Base-by-base conservation (phyloP, 768 basidiomycete genomes). In the Amanita subjunquillea region DNA sequence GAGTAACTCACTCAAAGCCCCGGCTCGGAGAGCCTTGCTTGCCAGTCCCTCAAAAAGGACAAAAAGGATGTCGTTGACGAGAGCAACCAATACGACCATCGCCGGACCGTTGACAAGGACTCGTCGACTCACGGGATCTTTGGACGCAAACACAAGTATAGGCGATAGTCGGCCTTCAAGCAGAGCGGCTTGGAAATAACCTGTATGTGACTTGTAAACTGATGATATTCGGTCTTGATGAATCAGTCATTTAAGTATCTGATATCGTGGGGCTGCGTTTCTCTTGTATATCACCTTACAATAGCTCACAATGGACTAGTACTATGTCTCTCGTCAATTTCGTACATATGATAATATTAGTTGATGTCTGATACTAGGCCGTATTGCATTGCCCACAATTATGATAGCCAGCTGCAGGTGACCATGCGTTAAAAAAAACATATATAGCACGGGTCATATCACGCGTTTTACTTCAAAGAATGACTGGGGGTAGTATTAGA, bases 391-490 rank as follows among this genome's bases (percentile, higher is more conserved):
- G 46, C 6, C 30, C n/a, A 22, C 17, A 46, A 17, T 29, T 6
- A 29, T 29, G 7, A 29, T 29, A 30, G 30, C 40, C 40, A 47
- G 36, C 25, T 45, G 43, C 40, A 47, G 36, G 37, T 45, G 43
- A 27, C 42, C 42, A 48, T 48, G 48, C 38, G 34, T 17, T 49
- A 6, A 12, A 51, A 51, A 17, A 17, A 29, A 32, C 25, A 42
- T 17, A 51, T 64, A 49, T 44, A 53, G 43, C 32, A 40, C 53
- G 36, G 36, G 37, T 71, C 78, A 89, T 68, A 91, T 85, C 59
- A 91, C 85, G 66, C 91, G 81, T 66, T 87, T 90, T 47, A 92
- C 87, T 72, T 93, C 91, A 59, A 94, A 93, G 79, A 90, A 89
- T 15, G 87, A 87, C 84, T 85, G 57, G 20, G 50, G 54, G 46